A percentile compares a stretch with the other conserved stretches of the same genome.
phyloP scores from a whole-genome alignment of 1,284 basidiomycete genomes.

The Sporisorium sorghi region DNA sequence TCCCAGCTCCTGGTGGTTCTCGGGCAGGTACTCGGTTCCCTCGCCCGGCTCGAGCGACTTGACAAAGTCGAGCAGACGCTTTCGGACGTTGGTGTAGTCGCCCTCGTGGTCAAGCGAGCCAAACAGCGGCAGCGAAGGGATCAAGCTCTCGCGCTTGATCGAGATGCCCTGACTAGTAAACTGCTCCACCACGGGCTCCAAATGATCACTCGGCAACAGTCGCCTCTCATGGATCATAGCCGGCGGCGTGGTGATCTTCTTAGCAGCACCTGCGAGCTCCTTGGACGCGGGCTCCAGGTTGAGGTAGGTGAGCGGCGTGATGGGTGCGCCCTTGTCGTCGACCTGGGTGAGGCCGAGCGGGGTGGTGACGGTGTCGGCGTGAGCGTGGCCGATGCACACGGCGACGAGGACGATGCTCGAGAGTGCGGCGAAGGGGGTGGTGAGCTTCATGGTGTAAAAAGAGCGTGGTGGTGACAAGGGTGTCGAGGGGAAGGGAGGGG shows the following conservation, averaged over 20 bases:
- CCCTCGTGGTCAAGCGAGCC: conserved; percentile 48
- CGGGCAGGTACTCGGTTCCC: conserved; percentile 18
- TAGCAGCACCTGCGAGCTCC: conserved; percentile 35
- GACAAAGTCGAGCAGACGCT: conserved; percentile 22
- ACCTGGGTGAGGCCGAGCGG: conserved; percentile 43
- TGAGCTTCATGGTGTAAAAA: conserved; percentile 46
- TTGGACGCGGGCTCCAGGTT: conserved; percentile 39
- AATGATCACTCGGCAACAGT: conserved; percentile 15
- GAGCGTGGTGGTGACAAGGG: conserved; percentile 17
- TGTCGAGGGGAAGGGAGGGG: neutral
- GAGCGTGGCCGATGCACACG: conserved; percentile 35
- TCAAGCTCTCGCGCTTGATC: conserved; percentile 26
- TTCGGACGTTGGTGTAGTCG: conserved; percentile 29
- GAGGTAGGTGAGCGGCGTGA: conserved; percentile 46
- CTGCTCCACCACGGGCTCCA: conserved; percentile 25
- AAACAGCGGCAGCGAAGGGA: conserved; percentile 32
- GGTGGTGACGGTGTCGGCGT: conserved; percentile 37
- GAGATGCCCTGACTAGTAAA: conserved; percentile 32
- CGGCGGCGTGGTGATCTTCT: conserved; percentile 42
- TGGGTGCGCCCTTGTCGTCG: conserved; percentile 34
- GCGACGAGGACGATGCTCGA: conserved; percentile 36
- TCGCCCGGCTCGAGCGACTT: conserved; percentile 17
- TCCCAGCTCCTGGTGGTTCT: conserved; percentile 35
- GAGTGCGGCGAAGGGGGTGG: conserved; percentile 36
- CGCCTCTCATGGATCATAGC: conserved; percentile 28